Evolutionary conservation across 768 basidiomycete species (phyloP).

Genomic region (Myochromella boudieri): DNA sequence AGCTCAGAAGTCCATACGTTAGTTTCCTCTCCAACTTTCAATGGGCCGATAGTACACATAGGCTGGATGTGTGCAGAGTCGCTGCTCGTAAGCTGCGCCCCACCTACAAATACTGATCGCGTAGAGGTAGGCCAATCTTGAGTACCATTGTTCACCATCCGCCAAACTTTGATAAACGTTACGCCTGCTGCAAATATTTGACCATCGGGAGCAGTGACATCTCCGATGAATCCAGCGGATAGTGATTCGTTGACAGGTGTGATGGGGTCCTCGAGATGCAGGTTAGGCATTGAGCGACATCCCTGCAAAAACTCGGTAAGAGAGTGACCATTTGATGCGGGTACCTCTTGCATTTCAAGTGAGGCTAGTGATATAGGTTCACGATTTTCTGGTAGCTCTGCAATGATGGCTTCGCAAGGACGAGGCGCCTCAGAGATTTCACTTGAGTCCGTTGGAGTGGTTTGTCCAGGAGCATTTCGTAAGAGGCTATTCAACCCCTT

Average conservation of each 20-base stretch:
- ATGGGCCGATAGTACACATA: slow-evolving; percentile 43
- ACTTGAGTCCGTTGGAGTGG: too few relatives aligned
- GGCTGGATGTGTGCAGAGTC: slow-evolving; percentile 3
- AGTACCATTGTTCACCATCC: slow-evolving; percentile 63
- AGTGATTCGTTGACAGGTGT: slow-evolving; percentile 21
- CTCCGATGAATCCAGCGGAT: slow-evolving; percentile 58
- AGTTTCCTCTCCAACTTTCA: slow-evolving; percentile 55
- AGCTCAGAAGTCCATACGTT: slow-evolving; percentile 74
- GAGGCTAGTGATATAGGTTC: slow-evolving; percentile 13
- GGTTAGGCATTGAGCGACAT: slow-evolving; percentile 19
- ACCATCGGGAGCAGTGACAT: slow-evolving; percentile 73
- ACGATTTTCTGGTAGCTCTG: too few relatives aligned
- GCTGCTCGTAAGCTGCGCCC: slow-evolving; percentile 53
- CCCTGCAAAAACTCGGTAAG: slow-evolving; percentile 32
- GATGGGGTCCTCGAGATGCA: slow-evolving; percentile 6
- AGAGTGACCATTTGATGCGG: slow-evolving; percentile 21
- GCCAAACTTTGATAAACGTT: slow-evolving; percentile 85
- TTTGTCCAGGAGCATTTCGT: background rate
- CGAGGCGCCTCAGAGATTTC: too few relatives aligned
- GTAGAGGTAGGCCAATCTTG: slow-evolving; percentile 69
- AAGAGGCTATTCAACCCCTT: slow-evolving; percentile 12
- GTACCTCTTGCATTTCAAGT: slow-evolving; percentile 3
- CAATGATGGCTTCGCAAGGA: too few relatives aligned
- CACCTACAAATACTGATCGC: slow-evolving; percentile 68
- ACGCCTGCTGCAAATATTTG: slow-evolving; percentile 80